Evolutionary conservation across 768 basidiomycete species (phyloP), one percentile per base, ranked within the genome.

Genomic region (Crepidotus variabilis): DNA sequence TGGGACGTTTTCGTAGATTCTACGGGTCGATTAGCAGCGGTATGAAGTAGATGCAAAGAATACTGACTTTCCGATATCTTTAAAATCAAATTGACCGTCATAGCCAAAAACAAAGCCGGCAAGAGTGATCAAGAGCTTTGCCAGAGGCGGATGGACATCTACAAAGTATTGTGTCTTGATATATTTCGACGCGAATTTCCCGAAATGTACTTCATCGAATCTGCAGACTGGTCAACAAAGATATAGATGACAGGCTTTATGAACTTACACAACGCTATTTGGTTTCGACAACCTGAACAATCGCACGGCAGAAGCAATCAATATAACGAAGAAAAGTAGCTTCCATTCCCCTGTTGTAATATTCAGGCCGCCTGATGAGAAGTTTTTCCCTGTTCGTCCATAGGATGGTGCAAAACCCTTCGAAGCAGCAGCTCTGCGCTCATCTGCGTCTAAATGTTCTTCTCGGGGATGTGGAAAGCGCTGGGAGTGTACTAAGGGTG

Each of bases 121-220:
- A 34, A 98, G 79, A 0, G 96, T 98, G 63, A 99, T 94, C 52
- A 99, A 77, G 23, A 99, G 79, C 66, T 98, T 99, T 6, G 97
- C 97, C 16, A 99, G 78, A 2, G 97, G 97, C 0, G 97, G 97
- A 67, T 99, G 97, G 1, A 99, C 96, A 69, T 99, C 97, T 66
- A 90, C 88, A 65, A 90, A 94, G 71, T 92, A 94, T 60, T 86
- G 82, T 36, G 89, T 87, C 77, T 92, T 92, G 79, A 98, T 91
- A 68, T 98, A 98, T 67, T 90, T 91, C 48, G 84, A 80, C 6
- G 96, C 94, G 67, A 98, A 98, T 71, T 97, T 97, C 58, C 96
- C 96, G 70, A 98, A 98, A 69, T 98, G 96, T 0, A 98, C 96
- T 71, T 98, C 96, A 68, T 98, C 96, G 70, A 98, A 98, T 45